phyloP scores from a whole-genome alignment of 140 eudicot genomes.

The Cichorium intybus region DNA sequence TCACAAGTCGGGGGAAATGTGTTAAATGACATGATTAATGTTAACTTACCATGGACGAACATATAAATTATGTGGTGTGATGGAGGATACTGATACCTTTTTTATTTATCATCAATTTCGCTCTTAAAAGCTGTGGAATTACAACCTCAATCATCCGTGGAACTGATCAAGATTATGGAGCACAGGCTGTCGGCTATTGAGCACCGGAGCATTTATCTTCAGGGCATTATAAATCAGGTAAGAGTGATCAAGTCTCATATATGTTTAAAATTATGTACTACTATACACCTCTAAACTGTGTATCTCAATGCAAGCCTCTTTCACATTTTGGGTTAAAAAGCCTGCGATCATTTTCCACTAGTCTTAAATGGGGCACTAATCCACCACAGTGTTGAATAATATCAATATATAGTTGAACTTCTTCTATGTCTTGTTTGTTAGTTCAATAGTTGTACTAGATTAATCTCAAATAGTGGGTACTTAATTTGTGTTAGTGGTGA shows the following conservation, averaged over 20 bases:
- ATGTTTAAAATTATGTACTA: neutral
- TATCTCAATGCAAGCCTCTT: neutral
- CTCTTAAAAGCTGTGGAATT: conserved; percentile 29
- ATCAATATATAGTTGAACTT: neutral
- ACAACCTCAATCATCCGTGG: conserved; percentile 62
- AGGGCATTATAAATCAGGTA: conserved; percentile 61
- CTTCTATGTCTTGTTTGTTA: neutral
- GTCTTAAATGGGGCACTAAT: neutral
- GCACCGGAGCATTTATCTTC: conserved; percentile 60
- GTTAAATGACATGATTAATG: neutral
- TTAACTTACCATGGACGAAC: neutral
- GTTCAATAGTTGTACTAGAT: neutral
- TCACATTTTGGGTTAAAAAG: neutral
- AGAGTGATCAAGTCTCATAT: neutral
- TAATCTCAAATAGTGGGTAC: neutral
- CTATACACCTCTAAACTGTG: neutral
- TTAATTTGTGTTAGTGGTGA: neutral
- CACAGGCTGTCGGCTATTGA: conserved; percentile 65
- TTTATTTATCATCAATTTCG: conserved; percentile 1
- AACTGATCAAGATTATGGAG: conserved; percentile 77
- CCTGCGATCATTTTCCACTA: neutral
- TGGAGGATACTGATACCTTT: neutral
- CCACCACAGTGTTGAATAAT: neutral
- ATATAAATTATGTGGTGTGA: neutral
- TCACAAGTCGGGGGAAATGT: neutral